Base-by-base conservation (phyloP, 768 basidiomycete genomes). In the Galerina marginata region DNA sequence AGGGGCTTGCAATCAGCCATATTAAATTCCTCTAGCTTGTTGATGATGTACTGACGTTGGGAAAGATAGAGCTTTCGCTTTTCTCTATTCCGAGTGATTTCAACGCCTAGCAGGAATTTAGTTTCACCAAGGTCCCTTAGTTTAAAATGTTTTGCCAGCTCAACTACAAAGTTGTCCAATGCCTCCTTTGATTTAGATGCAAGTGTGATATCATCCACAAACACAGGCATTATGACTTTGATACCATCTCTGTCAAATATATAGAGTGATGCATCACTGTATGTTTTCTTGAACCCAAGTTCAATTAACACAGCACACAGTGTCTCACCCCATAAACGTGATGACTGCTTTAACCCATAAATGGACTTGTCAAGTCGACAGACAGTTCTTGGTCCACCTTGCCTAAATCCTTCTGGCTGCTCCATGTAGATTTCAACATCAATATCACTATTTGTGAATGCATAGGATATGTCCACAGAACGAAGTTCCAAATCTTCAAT, bases 1-100 rank as follows among this genome's bases (percentile, higher is more conserved):
- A 74, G 68, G 0, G 73, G 69, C 16, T 75, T 71, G 40, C 66
- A 67, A 48, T 75, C 68, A 9, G 63, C 29, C 62, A 78, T 68
- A 9, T 61, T 53, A 54, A 67, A 75, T 9, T 63, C 59, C 9
- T 63, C n/a, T 12, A 49, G 20, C 33, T 52, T 37, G 36, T 52
- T 38, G 5, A 52, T 16, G 20, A 52, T 16, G 20, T 52, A 52
- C 20, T 52, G 50, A 3, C 50, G 15, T 15, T 52, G 50, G 6
- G 33, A 38, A 10, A 40, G 16, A 26, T 52, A 52, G 4, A 52
- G 16, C 9, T 52, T 52, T 3, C 33, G 36, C 12, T 52, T 25
- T 16, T 15, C 15, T 38, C 50, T 12, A 52, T 52, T n/a, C 14
- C 36, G 10, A 9, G 50, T 52, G 6, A 52, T n/a, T n/a, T 37